phyloP scores from a whole-genome alignment of 352 stramenopile genomes.

The Pythium brachiatum region DNA sequence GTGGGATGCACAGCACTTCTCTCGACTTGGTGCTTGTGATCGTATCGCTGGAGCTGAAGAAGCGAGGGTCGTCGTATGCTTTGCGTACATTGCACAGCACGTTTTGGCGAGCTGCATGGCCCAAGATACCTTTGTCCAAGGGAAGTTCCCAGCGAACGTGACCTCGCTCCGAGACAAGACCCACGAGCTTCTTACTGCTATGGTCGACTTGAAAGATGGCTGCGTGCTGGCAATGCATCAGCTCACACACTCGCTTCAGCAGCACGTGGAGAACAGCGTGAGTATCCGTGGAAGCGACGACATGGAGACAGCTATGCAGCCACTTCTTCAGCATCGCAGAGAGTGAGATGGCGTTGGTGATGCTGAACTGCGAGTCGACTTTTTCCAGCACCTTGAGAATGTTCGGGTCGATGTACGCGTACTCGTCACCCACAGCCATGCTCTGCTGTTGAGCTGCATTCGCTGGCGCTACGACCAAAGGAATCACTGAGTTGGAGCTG shows the following conservation, averaged over 20 bases:
- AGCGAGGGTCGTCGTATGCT: slow-evolving; percentile 70
- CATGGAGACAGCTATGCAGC: slow-evolving; percentile 61
- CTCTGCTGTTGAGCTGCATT: no score
- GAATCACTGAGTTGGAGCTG: neutral
- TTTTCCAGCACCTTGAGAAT: slow-evolving; percentile 81
- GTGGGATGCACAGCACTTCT: slow-evolving; percentile 63
- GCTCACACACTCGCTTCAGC: slow-evolving; percentile 47
- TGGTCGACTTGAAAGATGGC: slow-evolving; percentile 63
- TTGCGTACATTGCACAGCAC: slow-evolving; percentile 55
- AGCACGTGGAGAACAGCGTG: slow-evolving; percentile 21
- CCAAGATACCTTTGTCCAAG: slow-evolving; percentile 68
- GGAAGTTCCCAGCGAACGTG: slow-evolving; percentile 56
- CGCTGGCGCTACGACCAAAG: no score
- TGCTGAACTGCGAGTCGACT: slow-evolving; percentile 84
- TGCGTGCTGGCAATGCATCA: slow-evolving; percentile 72
- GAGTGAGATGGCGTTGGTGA: slow-evolving; percentile 74
- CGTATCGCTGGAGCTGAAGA: slow-evolving; percentile 74
- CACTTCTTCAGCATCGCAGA: slow-evolving; percentile 69
- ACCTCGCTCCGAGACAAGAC: slow-evolving; percentile 39
- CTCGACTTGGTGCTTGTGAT: slow-evolving; percentile 55
- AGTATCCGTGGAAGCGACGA: slow-evolving; percentile 45
- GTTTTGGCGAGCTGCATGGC: slow-evolving; percentile 51
- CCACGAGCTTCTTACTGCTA: slow-evolving; percentile 33
- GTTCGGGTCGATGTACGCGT: slow-evolving; percentile 75
- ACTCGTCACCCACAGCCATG: slow-evolving; percentile 30